phyloP scores from a whole-genome alignment of 108 stramenopile species.

The Nitzschia putrida region DNA sequence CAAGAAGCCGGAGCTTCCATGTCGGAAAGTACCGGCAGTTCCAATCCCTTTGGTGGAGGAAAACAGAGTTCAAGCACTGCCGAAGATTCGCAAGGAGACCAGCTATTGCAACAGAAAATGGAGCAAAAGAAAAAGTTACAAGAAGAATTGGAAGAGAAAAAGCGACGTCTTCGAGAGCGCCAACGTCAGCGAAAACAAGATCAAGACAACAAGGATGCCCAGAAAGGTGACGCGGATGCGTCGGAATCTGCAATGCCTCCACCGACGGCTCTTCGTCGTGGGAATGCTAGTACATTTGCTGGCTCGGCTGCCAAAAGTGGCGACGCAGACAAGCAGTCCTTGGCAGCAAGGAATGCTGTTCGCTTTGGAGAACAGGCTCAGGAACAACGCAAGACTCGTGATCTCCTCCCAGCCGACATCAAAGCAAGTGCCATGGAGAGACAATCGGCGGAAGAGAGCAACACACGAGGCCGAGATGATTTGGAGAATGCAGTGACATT shows the following conservation, averaged over 20 bases:
- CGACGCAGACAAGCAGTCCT: not conserved
- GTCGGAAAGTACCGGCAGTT: not conserved
- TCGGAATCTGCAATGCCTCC: not conserved
- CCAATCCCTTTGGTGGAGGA: conserved; percentile 2
- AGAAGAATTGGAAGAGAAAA: conserved; percentile 38
- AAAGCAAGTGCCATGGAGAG: not conserved
- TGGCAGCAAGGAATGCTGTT: conserved; percentile 29
- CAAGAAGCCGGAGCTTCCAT: not conserved
- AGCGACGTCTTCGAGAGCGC: conserved; percentile 35
- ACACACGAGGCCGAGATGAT: conserved; percentile 30
- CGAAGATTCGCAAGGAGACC: conserved; percentile 14
- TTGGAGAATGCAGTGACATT: conserved; percentile 61
- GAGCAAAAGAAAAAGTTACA: conserved; percentile 35
- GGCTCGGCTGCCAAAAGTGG: not conserved
- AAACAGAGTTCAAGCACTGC: not conserved
- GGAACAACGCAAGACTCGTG: conserved; percentile 7
- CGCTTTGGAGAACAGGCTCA: conserved; percentile 19
- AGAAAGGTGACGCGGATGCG: not conserved
- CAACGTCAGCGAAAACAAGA: conserved; percentile 19
- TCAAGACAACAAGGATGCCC: not conserved
- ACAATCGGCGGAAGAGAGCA: not conserved
- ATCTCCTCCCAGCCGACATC: conserved; percentile 11
- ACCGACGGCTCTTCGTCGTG: not conserved
- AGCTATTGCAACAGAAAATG: conserved; percentile 49
- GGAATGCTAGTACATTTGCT: not conserved